Percentiles rank a stretch among this genome's conserved stretches.
phyloP scores from a whole-genome alignment of 495 filamentous ascomycete species.

The Neurospora africana region DNA sequence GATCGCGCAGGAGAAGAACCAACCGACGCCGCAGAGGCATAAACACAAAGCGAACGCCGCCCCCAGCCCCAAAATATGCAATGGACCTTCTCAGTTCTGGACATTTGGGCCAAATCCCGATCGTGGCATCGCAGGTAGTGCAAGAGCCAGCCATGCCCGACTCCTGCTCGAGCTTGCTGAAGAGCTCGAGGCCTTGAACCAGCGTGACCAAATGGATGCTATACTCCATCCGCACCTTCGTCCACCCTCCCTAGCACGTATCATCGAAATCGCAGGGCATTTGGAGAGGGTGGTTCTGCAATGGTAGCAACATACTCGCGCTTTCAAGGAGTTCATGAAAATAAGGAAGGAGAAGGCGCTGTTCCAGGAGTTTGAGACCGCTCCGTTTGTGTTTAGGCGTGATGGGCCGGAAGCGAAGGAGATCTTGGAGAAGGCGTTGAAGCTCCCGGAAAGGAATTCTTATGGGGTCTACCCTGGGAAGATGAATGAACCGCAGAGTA shows the following conservation, averaged over 20 bases:
- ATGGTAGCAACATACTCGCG: not conserved
- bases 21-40: not conserved
- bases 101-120: not conserved
- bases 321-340: not conserved
- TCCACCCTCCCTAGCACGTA: not conserved
- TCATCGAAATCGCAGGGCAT: not conserved
- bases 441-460: not conserved
- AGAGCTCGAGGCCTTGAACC: not conserved
- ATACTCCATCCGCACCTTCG: not conserved
- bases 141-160: not conserved
- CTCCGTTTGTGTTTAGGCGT: not conserved
- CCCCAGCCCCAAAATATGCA: not conserved
- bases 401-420: not conserved
- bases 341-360: not conserved
- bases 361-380: not conserved
- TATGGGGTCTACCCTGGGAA: not conserved
- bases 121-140: not conserved
- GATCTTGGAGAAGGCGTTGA: not conserved
- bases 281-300: not conserved
- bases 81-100: not conserved
- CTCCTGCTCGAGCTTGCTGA: not conserved
- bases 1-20: not conserved
- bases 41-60: not conserved
- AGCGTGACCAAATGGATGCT: not conserved
- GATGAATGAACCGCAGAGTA: not conserved